phyloP scores from a whole-genome alignment of 805 yeast genomes.

The Wickerhamiella azymoides region DNA sequence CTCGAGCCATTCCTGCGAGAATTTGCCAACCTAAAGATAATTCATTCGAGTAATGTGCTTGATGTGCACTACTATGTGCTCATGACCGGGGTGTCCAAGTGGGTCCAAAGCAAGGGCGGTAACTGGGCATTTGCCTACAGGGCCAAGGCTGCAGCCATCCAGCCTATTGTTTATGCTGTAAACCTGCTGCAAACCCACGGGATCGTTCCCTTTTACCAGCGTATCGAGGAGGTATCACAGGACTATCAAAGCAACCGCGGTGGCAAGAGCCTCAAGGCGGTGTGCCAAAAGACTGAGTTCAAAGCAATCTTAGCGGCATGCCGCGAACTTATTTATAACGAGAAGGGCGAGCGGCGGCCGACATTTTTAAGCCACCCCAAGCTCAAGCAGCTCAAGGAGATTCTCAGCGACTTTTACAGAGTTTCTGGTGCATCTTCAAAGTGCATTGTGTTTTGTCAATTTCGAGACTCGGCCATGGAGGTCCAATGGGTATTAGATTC shows the following conservation, averaged over 20 bases:
- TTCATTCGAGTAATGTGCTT: conserved; percentile 52
- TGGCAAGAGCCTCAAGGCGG: conserved; percentile 51
- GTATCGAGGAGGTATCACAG: conserved; percentile 39
- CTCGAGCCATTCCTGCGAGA: conserved; percentile 49
- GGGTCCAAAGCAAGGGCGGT: conserved; percentile 8
- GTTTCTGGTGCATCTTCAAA: conserved; percentile 33
- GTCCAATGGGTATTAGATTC: conserved; percentile 46
- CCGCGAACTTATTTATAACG: conserved; percentile 27
- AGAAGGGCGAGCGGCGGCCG: conserved; percentile 13
- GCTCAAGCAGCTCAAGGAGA: conserved; percentile 42
- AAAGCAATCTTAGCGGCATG: conserved; percentile 33
- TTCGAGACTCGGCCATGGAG: conserved; percentile 80
- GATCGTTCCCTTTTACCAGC: conserved; percentile 55
- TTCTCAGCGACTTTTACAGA: conserved; percentile 42
- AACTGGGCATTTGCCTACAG: conserved; percentile 6
- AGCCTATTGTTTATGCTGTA: conserved; percentile 48
- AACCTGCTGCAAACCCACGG: conserved; percentile 64
- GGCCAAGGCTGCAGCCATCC: conserved; percentile 39
- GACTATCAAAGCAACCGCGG: conserved; percentile 22
- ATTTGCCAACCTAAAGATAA: conserved; percentile 50
- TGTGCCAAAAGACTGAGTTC: conserved; percentile 42
- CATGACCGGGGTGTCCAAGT: conserved; percentile 49
- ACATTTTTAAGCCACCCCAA: conserved; percentile 56
- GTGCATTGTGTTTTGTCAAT: conserved; percentile 78
- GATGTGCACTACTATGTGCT: conserved; percentile 23